A percentile compares a stretch with the other conserved stretches of the same genome.
These are phyloP conservation scores for Conoideocrella luteorostrata DNA, from an alignment of 2,329 filamentous ascomycete genomes.

Conservation along the genomic window DNA sequence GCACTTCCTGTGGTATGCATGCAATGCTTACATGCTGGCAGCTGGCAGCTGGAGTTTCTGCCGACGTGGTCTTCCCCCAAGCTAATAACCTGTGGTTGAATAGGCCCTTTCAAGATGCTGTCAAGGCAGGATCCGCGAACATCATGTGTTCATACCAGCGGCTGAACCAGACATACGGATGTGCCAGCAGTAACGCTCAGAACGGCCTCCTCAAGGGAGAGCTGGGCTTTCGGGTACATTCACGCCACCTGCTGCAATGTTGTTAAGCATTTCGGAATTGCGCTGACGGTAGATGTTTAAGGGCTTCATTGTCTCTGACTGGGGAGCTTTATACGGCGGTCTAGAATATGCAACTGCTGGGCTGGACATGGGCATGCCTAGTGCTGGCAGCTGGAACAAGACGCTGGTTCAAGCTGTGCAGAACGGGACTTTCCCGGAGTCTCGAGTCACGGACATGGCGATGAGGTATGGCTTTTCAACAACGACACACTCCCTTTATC, in stretches of 20 bases:
- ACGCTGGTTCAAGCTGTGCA: conserved; percentile 55
- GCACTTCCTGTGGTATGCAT: conserved; percentile 61
- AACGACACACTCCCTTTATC: too few relatives aligned
- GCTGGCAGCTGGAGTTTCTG: conserved; percentile 63
- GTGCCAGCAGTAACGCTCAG: conserved; percentile 59
- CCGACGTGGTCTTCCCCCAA: too few relatives aligned
- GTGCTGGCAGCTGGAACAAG: conserved; percentile 30
- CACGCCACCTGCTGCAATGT: neutral
- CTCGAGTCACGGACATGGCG: conserved; percentile 55
- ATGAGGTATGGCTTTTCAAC: conserved; percentile 30
- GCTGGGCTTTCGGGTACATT: conserved; percentile 41
- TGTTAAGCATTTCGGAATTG: neutral
- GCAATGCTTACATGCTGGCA: conserved; percentile 52
- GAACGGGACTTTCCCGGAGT: conserved; percentile 51
- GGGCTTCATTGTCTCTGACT: conserved; percentile 63
- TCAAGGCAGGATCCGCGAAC: conserved; percentile 50
- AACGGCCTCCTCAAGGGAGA: conserved; percentile 61
- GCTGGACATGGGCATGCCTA: conserved; percentile 66
- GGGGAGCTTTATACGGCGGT: conserved; percentile 59
- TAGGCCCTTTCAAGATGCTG: conserved; percentile 64
- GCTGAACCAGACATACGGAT: conserved; percentile 64
- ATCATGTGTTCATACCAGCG: conserved; percentile 62
- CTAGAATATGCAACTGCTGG: conserved; percentile 56
- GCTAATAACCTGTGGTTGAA: too few relatives aligned
- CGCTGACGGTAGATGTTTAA: conserved; percentile 17